phyloP scores from a whole-genome alignment of 768 basidiomycete species.

The Lactarius deliciosus region DNA sequence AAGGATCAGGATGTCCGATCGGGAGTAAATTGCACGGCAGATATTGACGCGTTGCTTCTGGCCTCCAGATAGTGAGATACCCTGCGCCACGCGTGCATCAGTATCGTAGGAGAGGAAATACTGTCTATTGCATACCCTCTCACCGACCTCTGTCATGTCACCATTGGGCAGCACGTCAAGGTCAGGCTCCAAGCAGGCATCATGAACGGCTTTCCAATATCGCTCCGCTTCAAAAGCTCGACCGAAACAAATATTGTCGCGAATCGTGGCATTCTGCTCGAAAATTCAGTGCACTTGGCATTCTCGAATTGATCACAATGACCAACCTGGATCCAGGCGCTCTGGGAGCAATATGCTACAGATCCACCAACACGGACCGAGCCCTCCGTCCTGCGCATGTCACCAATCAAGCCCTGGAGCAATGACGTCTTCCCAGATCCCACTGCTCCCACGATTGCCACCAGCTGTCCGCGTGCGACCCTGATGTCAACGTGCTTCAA shows the following conservation, averaged over 20 bases:
- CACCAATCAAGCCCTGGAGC: conserved; percentile 74
- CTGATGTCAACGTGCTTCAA: conserved; percentile 61
- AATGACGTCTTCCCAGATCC: conserved; percentile 71
- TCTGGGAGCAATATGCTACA: conserved; percentile 85
- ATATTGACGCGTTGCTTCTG: conserved; percentile 81
- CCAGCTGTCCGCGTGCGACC: conserved; percentile 74
- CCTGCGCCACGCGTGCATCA: conserved; percentile 38
- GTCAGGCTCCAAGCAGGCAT: conserved; percentile 79
- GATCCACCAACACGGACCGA: conserved; percentile 70
- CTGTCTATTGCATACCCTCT: conserved; percentile 43
- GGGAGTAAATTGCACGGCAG: conserved; percentile 82
- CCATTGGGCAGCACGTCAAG: conserved; percentile 73
- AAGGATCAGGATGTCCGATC: conserved; percentile 86
- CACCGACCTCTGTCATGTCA: conserved; percentile 83
- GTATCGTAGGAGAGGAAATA: background rate
- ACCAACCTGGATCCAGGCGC: conserved; percentile 82
- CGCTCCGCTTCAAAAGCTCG: conserved; percentile 74
- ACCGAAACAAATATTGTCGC: conserved; percentile 90
- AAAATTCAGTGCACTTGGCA: background rate
- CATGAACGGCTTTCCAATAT: conserved; percentile 79
- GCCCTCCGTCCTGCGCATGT: conserved; percentile 75
- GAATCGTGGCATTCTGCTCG: conserved; percentile 71
- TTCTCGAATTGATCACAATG: conserved; percentile 6
- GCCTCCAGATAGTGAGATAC: conserved; percentile 88
- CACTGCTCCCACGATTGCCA: conserved; percentile 80